Base-by-base conservation (phyloP, 2,329 filamentous ascomycete species). In the Teratosphaeriaceae sp. region DNA sequence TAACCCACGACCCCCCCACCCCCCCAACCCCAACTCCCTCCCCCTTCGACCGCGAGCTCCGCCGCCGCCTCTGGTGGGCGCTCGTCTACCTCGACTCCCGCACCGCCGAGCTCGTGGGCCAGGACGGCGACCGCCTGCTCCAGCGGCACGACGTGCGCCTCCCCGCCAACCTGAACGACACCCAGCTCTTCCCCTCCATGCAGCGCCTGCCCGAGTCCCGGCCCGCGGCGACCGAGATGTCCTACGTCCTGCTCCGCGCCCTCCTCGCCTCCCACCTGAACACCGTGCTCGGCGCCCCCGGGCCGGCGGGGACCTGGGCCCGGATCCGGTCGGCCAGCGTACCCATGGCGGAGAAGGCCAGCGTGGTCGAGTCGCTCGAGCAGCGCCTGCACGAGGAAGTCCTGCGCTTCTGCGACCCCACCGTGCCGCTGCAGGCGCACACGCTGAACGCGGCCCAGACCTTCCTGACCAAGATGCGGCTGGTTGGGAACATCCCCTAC, bases 61-160 rank as follows among this genome's bases (percentile, higher is more conserved):
- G 60, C 3, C 43, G 59, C 27, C 54, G 61, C 3, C 43, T 63
- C 7, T 64, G 58, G 58, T 63, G 60, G 58, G 55, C 50, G 3
- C 46, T 88, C 13, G 72, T 82, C 2, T 69, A 78, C 20, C 82
- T 85, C 50, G 84, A 88, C 59, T 71, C 75, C 46, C 79, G 84
- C 18, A 75, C 85, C 27, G 74, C 79, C 44, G 83, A 87, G 58
- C 75, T 86, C 3, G 52, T 56, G 4, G 55, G 55, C 5, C 53
- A 56, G 38, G 50, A 53, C 24, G 51, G 50, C 12, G 53, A 56
- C 41, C 46, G 55, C 9, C 54, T 56, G 45, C 46, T 47, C 22
- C 52, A 53, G 38, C 50, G 50, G 29, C 51, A 52, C 38, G 52
- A 55, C n/a, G 52, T 53, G 16, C 43, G 43, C 12, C 44, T 49